Base-by-base conservation (phyloP, 257 asterid species). In the Solanum chilense region DNA sequence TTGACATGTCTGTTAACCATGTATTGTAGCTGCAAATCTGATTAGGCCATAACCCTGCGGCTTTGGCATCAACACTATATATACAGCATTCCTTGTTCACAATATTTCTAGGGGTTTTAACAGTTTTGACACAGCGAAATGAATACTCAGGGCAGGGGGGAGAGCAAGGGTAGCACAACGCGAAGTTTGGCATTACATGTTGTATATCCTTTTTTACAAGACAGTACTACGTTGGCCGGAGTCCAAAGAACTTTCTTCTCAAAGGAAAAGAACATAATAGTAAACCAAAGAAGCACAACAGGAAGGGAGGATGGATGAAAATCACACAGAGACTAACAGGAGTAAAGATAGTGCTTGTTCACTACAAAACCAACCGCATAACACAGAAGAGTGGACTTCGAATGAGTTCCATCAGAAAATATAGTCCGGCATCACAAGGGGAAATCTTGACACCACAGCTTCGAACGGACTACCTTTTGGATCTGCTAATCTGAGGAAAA, bases 371-470 rank as follows among this genome's bases (percentile, higher is more conserved):
- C 68, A 27, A 80, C 66, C 2, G 42, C 68, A 47, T 45, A 25
- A 29, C 84, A 25, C 12, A 80, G 10, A 29, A 49, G 44, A 11
- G 62, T 37, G 31, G 6, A 20, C 27, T 80, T 80, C 10, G 42
- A 80, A 16, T 11, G 69, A 82, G 82, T 70, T 64, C 73, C 84
- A 86, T 94, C 92, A 94, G 94, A 93, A 96, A 49, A 96, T 92
- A 89, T 96, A 96, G 88, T 94, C 98, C 0, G 97, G 98, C 90
- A 93, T 83, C 87, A 90, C 89, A 58, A 96, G 91, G 37, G 96
- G 92, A 88, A 95, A 95, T 60, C 89, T 92, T 66, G 96, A 90
- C 87, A 93, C 98, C 87, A 91, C 94, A 64, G 91, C 98, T 35
- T 89, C 86, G 88, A 95, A 96, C 0, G 92, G 93, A 86, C 89